These are phyloP conservation scores for Termitomyces eurrhizus DNA, from an alignment of 768 basidiomycete genomes.

Conservation along the genomic window DNA sequence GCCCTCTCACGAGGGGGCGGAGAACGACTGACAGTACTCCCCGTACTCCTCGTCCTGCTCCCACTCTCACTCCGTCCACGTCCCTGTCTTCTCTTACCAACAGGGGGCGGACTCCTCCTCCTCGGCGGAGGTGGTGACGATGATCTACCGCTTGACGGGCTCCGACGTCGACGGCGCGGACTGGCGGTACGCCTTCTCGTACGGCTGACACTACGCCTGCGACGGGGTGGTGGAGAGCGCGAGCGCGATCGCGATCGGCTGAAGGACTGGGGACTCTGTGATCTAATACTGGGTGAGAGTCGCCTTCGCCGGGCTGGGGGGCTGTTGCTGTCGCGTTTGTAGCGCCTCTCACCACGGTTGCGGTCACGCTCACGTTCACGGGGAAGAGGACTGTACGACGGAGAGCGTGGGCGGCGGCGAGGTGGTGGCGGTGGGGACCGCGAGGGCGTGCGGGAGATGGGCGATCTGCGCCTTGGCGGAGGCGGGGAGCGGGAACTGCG, in stretches of 20 bases:
- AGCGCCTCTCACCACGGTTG: constrained; percentile 20
- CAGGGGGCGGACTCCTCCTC: constrained; percentile 24
- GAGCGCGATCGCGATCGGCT: constrained; percentile 37
- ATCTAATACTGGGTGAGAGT: constrained; percentile 30
- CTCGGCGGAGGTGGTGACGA: constrained; percentile 28
- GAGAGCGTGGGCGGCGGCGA: constrained; percentile 39
- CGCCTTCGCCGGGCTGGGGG: constrained; percentile 48
- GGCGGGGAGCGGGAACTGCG: constrained; percentile 38
- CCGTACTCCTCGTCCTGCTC: constrained; percentile 21
- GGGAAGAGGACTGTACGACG: constrained; percentile 49
- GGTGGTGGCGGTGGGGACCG: constrained; percentile 32
- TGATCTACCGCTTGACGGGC: constrained; percentile 31
- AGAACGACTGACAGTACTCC: constrained; percentile 21
- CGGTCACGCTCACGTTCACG: constrained; percentile 27
- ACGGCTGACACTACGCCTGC: constrained; percentile 44
- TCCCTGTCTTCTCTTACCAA: constrained; percentile 15
- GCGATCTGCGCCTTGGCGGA: constrained; percentile 27
- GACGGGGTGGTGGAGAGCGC: constrained; percentile 29
- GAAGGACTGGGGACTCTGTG: constrained; percentile 24
- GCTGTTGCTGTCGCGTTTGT: constrained; percentile 46
- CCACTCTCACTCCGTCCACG: constrained; percentile 15
- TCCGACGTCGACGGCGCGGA: constrained; percentile 19
- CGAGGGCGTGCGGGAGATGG: constrained; percentile 44
- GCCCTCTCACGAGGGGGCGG: constrained; percentile 18
- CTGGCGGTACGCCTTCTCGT: constrained; percentile 31